Conservation (phyloP, 768 basidiomycete genomes). For the Lactarius trivialis region DNA sequence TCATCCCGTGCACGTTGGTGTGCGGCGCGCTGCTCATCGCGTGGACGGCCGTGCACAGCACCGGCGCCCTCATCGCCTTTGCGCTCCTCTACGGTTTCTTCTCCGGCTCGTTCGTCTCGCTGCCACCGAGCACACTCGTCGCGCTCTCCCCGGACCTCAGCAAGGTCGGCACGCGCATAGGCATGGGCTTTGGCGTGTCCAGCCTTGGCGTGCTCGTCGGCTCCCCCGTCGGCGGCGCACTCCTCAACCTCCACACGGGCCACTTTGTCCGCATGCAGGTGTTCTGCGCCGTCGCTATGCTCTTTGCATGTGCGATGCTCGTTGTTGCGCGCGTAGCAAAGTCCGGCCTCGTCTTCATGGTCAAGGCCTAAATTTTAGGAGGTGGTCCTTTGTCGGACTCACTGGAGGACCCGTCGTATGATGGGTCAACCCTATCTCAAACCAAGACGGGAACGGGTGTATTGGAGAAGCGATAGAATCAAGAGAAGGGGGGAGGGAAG, state of each 20-base stretch:
- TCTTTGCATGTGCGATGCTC: background rate
- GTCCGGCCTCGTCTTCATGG: background rate
- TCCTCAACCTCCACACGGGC: constrained; percentile 14
- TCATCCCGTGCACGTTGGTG: constrained; percentile 25
- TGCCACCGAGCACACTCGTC: constrained; percentile 9
- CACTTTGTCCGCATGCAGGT: constrained; percentile 14
- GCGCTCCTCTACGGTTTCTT: constrained; percentile 36
- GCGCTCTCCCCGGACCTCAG: constrained; percentile 12
- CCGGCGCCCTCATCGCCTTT: constrained; percentile 29
- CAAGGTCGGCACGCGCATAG: constrained; percentile 25
- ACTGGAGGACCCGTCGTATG: too few species aligned
- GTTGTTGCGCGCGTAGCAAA: constrained; percentile 3
- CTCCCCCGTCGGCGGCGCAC: constrained; percentile 23
- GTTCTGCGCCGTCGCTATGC: constrained; percentile 10
- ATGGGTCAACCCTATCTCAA: too few species aligned
- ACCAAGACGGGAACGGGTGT: too few species aligned
- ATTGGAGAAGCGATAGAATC: too few species aligned
- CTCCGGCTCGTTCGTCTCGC: constrained; percentile 23
- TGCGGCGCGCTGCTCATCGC: constrained; percentile 27
- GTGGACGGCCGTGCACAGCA: constrained; percentile 29
- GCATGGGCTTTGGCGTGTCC: constrained; percentile 23
- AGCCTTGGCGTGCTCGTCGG: constrained; percentile 23
- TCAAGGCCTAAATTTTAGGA: constrained; percentile 5
- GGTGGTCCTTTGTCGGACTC: too few species aligned
- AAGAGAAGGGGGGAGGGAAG: too few species aligned